phyloP scores from a whole-genome alignment of 495 filamentous ascomycete genomes.

The Trichocladium uniseriatum region DNA sequence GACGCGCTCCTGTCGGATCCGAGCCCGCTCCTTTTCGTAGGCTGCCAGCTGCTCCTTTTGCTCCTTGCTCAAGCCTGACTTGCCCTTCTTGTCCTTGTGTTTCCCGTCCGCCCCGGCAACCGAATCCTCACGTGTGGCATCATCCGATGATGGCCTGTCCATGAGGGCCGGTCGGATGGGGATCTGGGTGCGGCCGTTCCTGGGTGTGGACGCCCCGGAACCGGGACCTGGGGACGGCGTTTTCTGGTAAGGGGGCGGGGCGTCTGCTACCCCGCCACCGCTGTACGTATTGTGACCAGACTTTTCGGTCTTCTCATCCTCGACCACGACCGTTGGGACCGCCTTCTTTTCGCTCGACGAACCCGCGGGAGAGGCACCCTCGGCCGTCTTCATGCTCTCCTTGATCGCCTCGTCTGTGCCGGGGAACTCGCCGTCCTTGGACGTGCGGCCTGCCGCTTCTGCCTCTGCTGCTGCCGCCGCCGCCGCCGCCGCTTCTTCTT shows the following conservation, averaged over 20 bases:
- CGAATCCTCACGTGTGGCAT: slow-evolving; percentile 63
- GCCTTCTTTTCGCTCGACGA: slow-evolving; percentile 22
- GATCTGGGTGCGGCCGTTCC: slow-evolving; percentile 43
- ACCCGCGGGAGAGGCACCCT: slow-evolving; percentile 15
- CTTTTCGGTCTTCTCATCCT: slow-evolving; percentile 27
- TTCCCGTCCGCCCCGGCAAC: slow-evolving; percentile 59
- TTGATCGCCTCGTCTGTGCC: slow-evolving; percentile 39
- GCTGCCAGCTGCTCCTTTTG: slow-evolving; percentile 82
- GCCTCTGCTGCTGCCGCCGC: slow-evolving; percentile 47
- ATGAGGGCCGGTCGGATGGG: slow-evolving; percentile 76
- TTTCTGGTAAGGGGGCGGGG: slow-evolving; percentile 13
- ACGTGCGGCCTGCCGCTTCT: slow-evolving; percentile 29
- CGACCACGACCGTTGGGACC: slow-evolving; percentile 31
- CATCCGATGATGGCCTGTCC: slow-evolving; percentile 69
- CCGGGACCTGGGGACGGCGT: slow-evolving; percentile 41
- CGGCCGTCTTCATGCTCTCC: slow-evolving; percentile 37
- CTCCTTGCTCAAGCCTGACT: slow-evolving; percentile 73
- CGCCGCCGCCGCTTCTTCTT: slow-evolving; percentile 42
- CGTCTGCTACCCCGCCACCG: neutral
- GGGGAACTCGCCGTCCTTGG: slow-evolving; percentile 37
- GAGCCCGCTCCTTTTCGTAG: slow-evolving; percentile 76
- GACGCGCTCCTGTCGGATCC: slow-evolving; percentile 83
- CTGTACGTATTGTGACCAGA: no score
- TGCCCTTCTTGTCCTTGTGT: slow-evolving; percentile 66
- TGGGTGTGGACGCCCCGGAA: slow-evolving; percentile 53